phyloP scores from a whole-genome alignment of 2,329 filamentous ascomycete species.

The Alternaria triticimaculans region DNA sequence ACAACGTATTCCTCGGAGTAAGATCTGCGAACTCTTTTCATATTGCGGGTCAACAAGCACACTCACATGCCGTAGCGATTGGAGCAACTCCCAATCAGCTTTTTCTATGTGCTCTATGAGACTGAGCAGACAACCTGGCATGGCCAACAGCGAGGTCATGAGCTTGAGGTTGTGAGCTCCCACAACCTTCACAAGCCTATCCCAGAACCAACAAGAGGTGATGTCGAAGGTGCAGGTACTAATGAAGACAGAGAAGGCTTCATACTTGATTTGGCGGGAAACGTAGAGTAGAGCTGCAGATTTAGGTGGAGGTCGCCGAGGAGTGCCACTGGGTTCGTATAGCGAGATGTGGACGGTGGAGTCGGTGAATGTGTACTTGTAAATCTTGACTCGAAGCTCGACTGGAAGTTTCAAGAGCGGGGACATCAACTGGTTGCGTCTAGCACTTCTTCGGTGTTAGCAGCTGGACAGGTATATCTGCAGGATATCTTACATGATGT shows the following conservation, averaged over 20 bases:
- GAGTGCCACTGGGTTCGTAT: neutral
- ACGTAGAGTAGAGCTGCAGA: neutral
- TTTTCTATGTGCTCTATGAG: neutral
- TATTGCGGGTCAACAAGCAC: neutral
- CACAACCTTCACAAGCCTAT: neutral
- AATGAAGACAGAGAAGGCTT: neutral
- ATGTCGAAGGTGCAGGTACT: neutral
- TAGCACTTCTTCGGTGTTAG: neutral
- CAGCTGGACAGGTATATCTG: too few relatives aligned
- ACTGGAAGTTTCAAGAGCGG: neutral
- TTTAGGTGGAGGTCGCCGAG: neutral
- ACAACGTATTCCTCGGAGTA: neutral
- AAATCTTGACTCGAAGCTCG: neutral
- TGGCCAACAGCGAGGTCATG: neutral
- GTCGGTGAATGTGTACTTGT: neutral
- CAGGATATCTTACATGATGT: neutral
- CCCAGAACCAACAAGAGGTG: neutral
- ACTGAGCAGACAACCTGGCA: neutral
- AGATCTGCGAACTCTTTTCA: neutral
- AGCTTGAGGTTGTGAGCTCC: neutral
- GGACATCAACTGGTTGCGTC: neutral
- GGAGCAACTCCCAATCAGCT: neutral
- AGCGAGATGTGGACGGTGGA: neutral
- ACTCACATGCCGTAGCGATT: neutral
- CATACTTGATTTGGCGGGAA: neutral